These are phyloP conservation scores for Rhodotorula mucilaginosa DNA, from an alignment of 1,284 basidiomycete genomes.

Conservation along the genomic window DNA sequence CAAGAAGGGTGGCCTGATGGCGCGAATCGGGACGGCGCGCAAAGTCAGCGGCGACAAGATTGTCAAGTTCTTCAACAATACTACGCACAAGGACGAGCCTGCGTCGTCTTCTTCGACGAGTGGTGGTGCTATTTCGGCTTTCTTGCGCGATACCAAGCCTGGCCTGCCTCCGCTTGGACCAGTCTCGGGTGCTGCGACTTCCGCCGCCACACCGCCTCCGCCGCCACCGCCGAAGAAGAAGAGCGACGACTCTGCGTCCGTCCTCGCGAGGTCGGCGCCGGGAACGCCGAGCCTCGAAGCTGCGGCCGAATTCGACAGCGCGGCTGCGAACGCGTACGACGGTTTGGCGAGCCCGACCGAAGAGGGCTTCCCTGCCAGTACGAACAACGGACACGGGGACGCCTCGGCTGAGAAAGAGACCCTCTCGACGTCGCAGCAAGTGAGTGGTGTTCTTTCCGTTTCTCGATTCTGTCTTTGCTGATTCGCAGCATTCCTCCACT, in stretches of 20 bases:
- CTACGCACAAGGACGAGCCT: background rate
- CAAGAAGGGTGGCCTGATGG: slow-evolving; percentile 16
- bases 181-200: background rate
- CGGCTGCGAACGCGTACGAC: background rate
- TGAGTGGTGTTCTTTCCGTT: background rate
- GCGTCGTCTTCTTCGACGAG: background rate
- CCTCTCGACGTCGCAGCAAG: too few relatives aligned
- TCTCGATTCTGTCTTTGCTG: background rate
- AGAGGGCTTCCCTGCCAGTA: background rate
- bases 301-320: background rate
- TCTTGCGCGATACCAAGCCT: slow-evolving; percentile 2
- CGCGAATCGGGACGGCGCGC: slow-evolving; percentile 12
- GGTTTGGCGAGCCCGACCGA: background rate
- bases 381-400: background rate
- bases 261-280: background rate
- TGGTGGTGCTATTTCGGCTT: background rate
- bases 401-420: background rate
- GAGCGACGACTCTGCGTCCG: background rate
- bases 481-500: too few relatives aligned
- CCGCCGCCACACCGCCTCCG: background rate
- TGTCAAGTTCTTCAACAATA: background rate
- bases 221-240: background rate
- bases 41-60: background rate
- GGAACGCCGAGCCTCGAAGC: background rate
- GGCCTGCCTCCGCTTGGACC: background rate